phyloP scores from a whole-genome alignment of 805 yeast genomes.

The Ogataea chonburiensis region DNA sequence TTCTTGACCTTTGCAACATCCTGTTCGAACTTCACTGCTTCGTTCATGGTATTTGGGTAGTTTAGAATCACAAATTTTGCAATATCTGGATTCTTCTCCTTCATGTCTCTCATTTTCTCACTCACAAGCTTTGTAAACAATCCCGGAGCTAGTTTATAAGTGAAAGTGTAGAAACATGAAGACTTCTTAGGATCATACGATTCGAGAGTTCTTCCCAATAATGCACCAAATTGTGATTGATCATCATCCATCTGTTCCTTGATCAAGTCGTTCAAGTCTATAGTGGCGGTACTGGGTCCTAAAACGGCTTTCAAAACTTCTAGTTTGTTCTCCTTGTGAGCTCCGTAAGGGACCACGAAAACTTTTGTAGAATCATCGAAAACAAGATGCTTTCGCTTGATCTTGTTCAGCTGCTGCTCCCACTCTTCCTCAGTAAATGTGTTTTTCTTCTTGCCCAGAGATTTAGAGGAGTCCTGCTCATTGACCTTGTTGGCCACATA shows the following conservation, averaged over 20 bases:
- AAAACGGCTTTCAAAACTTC: conserved; percentile 13
- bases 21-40: conserved; percentile 71
- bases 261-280: conserved; percentile 53
- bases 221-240: conserved; percentile 47
- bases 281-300: conserved; percentile 34
- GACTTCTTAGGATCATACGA: conserved; percentile 28
- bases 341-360: conserved; percentile 32
- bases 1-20: conserved; percentile 53
- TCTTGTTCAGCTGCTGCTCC: conserved; percentile 36
- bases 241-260: conserved; percentile 44
- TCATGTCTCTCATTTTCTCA: conserved; percentile 31
- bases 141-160: conserved; percentile 40
- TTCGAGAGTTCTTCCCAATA: conserved; percentile 45
- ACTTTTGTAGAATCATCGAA: conserved; percentile 28
- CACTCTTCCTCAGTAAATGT: conserved; percentile 51
- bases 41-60: conserved; percentile 62
- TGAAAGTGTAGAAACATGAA: conserved; percentile 30
- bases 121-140: conserved; percentile 50
- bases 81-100: conserved; percentile 32
- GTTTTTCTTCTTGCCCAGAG: conserved; percentile 34
- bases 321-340: conserved; percentile 17
- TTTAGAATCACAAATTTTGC: conserved; percentile 52
- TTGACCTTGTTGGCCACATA: conserved; percentile 32
- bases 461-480: conserved; percentile 32
- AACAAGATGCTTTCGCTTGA: conserved; percentile 31